Percentiles rank a stretch among this genome's conserved stretches.
phyloP scores from a whole-genome alignment of 495 filamentous ascomycete genomes.

The Penicillium maclennaniae region DNA sequence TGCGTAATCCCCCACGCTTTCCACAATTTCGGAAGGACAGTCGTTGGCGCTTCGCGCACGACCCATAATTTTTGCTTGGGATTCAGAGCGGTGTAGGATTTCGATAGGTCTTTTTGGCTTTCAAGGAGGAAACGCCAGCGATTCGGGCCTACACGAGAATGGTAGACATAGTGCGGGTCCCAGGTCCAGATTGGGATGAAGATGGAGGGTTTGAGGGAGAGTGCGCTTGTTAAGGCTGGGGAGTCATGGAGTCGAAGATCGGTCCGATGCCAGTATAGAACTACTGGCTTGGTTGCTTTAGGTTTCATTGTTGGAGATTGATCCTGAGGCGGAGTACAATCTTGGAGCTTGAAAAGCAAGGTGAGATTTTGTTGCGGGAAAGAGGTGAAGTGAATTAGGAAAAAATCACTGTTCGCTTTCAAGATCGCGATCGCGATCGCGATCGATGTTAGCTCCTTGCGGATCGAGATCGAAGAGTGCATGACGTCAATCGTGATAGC shows the following conservation, averaged over 20 bases:
- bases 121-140: constrained; percentile 68
- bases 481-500: neutral
- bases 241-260: constrained; percentile 71
- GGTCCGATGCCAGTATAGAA: constrained; percentile 74
- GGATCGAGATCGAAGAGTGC: neutral
- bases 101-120: constrained; percentile 60
- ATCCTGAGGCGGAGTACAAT: neutral
- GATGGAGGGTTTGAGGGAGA: constrained; percentile 56
- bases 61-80: constrained; percentile 62
- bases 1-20: constrained; percentile 64
- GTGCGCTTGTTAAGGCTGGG: constrained; percentile 60
- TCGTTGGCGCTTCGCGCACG: constrained; percentile 63
- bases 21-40: constrained; percentile 63
- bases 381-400: too few species aligned
- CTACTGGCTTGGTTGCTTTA: constrained; percentile 35
- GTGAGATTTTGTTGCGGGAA: too few species aligned
- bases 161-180: constrained; percentile 72
- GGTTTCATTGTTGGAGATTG: neutral
- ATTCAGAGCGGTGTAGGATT: constrained; percentile 58
- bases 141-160: constrained; percentile 59
- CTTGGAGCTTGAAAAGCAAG: too few species aligned
- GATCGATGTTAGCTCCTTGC: neutral
- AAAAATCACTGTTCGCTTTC: too few species aligned
- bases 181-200: constrained; percentile 68
- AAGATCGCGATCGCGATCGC: neutral